Percentiles rank a stretch among this genome's conserved stretches.
phyloP scores from a whole-genome alignment of 352 stramenopile genomes.

The Phytopythium oedochilum region DNA sequence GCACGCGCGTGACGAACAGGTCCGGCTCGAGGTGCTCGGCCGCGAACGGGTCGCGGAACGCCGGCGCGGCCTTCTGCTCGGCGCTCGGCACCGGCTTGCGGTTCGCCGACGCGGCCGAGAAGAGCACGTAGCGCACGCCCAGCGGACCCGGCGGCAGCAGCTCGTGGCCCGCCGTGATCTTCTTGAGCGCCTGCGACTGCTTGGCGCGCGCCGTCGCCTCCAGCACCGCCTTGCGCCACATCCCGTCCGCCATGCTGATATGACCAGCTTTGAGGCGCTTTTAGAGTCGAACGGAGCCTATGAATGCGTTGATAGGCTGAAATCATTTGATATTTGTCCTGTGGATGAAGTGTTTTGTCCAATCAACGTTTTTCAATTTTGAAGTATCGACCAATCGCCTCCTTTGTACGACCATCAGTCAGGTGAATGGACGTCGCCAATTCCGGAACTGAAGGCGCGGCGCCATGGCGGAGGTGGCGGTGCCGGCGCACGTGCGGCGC shows the following conservation, averaged over 20 bases:
- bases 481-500: conserved; percentile 11
- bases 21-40: conserved; percentile 68
- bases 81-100: conserved; percentile 26
- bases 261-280: not conserved
- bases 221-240: conserved; percentile 55
- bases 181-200: conserved; percentile 54
- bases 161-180: conserved; percentile 51
- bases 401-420: too few relatives aligned
- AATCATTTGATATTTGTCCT: too few relatives aligned
- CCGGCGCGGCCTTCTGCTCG: conserved; percentile 10
- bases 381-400: not conserved
- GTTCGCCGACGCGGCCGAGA: conserved; percentile 30
- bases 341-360: too few relatives aligned
- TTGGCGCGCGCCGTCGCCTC: conserved; percentile 57
- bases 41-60: conserved; percentile 69
- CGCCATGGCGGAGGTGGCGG: not conserved
- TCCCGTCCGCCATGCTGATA: conserved; percentile 10
- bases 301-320: too few relatives aligned
- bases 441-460: not conserved
- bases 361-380: too few relatives aligned
- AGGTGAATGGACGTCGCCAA: not conserved
- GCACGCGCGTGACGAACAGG: conserved; percentile 54
- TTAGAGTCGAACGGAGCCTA: not conserved
- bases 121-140: conserved; percentile 48
- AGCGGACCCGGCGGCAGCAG: conserved; percentile 33